phyloP scores from a whole-genome alignment of 768 basidiomycete genomes.

The Collybia sordida region DNA sequence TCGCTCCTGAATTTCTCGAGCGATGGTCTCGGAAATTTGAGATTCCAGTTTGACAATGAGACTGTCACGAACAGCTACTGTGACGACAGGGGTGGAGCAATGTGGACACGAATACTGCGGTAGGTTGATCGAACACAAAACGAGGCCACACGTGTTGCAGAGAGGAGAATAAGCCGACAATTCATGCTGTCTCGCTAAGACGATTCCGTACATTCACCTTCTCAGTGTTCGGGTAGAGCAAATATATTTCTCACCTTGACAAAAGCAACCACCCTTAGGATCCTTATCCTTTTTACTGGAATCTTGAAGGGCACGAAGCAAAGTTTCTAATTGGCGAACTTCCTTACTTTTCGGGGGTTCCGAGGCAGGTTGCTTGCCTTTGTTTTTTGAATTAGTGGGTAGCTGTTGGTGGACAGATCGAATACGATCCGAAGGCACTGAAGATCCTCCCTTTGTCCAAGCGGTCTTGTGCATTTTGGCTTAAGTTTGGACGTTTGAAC shows the following conservation, averaged over 20 bases:
- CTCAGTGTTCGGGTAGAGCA: slow-evolving; percentile 1
- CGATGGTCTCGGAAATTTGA: slow-evolving; percentile 41
- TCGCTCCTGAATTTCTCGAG: slow-evolving; percentile 48
- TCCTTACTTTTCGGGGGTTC: slow-evolving; percentile 46
- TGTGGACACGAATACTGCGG: slow-evolving; percentile 57
- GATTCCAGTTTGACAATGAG: slow-evolving; percentile 44
- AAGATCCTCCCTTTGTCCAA: slow-evolving; percentile 43
- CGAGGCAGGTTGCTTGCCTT: slow-evolving; percentile 29
- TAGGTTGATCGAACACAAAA: slow-evolving; percentile 58
- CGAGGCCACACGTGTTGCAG: slow-evolving; percentile 58
- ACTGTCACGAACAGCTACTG: slow-evolving; percentile 24
- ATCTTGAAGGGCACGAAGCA: slow-evolving; percentile 38
- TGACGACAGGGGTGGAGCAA: slow-evolving; percentile 42
- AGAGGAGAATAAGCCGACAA: slow-evolving; percentile 58
- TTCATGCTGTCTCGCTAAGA: slow-evolving; percentile 51
- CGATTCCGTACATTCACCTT: background rate
- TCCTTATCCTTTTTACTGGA: slow-evolving; percentile 35
- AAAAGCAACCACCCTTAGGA: slow-evolving; percentile 68
- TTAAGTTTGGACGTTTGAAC: too few species aligned
- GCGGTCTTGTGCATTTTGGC: slow-evolving; percentile 37
- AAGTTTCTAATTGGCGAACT: slow-evolving; percentile 45
- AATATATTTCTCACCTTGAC: slow-evolving; percentile 44
- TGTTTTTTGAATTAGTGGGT: slow-evolving; percentile 22
- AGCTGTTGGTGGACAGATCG: slow-evolving; percentile 28
- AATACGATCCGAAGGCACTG: slow-evolving; percentile 57